Evolutionary conservation across 495 filamentous ascomycete genomes (phyloP).

Genomic region (Daldinia childiae): DNA sequence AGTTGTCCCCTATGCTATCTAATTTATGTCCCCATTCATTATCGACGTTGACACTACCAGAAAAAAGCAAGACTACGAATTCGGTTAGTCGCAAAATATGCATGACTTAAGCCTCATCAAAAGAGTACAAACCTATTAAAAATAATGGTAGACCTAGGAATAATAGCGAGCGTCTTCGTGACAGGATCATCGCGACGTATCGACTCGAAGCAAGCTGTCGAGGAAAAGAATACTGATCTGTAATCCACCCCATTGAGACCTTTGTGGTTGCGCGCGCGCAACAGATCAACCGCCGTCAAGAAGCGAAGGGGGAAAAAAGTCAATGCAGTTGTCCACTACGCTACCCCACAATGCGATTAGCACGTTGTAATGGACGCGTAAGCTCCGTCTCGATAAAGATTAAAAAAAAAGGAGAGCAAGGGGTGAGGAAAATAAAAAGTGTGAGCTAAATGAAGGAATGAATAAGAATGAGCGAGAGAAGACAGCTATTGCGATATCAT

Average conservation of each 20-base stretch:
- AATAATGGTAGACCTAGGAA: slow-evolving; percentile 44
- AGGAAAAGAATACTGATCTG: slow-evolving; percentile 44
- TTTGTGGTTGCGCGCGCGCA: slow-evolving; percentile 21
- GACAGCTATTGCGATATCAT: slow-evolving; percentile 32
- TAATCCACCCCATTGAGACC: slow-evolving; percentile 22
- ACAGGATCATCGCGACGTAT: slow-evolving; percentile 46
- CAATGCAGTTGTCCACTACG: slow-evolving; percentile 15
- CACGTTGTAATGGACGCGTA: slow-evolving; percentile 39
- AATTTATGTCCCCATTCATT: slow-evolving; percentile 46
- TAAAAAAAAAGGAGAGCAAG: slow-evolving; percentile 19
- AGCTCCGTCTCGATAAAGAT: slow-evolving; percentile 27
- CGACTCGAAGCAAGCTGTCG: slow-evolving; percentile 33
- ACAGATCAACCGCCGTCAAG: slow-evolving; percentile 14
- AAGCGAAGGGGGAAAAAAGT: neutral
- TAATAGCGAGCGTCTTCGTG: slow-evolving; percentile 46
- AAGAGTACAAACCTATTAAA: slow-evolving; percentile 36
- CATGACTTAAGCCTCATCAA: neutral
- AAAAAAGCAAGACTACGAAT: slow-evolving; percentile 40
- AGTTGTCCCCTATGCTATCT: slow-evolving; percentile 43
- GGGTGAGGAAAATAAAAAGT: neutral
- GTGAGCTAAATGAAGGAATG: slow-evolving; percentile 30
- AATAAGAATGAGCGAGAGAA: slow-evolving; percentile 24
- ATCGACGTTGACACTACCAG: slow-evolving; percentile 43
- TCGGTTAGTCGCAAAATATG: slow-evolving; percentile 22
- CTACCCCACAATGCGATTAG: slow-evolving; percentile 37